phyloP scores from a whole-genome alignment of 164 flowering plant species.

The Magnolia officinalis region DNA sequence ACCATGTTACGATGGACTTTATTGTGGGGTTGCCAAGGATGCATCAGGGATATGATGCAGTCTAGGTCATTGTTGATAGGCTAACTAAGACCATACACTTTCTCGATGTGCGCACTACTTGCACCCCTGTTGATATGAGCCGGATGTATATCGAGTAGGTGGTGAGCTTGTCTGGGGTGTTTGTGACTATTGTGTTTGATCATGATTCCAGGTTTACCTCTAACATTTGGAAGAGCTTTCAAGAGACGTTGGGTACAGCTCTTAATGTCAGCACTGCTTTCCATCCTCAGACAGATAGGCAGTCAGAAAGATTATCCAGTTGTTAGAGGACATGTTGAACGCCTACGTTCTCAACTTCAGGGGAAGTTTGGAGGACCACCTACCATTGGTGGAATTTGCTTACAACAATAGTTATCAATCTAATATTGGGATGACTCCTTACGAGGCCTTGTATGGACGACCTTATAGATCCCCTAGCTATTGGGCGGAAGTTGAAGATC shows the following conservation, averaged over 20 bases:
- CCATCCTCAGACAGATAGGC: background rate
- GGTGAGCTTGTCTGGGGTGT: background rate
- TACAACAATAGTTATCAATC: background rate
- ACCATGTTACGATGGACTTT: background rate
- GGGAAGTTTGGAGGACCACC: background rate
- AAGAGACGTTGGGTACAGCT: background rate
- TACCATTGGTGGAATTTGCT: background rate
- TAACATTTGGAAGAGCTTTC: background rate
- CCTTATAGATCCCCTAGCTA: too few relatives aligned
- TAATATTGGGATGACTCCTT: background rate
- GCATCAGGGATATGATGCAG: background rate
- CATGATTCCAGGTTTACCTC: background rate
- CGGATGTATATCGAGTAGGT: background rate
- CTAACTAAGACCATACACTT: background rate
- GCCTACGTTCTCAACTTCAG: too few relatives aligned
- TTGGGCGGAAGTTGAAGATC: too few relatives aligned
- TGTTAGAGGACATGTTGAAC: background rate
- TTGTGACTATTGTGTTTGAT: background rate
- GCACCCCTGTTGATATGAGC: background rate
- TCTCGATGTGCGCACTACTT: background rate
- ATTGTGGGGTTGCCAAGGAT: background rate
- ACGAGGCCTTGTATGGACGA: background rate
- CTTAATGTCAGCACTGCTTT: background rate
- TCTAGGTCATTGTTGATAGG: background rate
- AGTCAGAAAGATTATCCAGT: background rate